These are phyloP conservation scores for Pythium coloratum DNA, from an alignment of 352 stramenopile genomes.

Conservation along the genomic window DNA sequence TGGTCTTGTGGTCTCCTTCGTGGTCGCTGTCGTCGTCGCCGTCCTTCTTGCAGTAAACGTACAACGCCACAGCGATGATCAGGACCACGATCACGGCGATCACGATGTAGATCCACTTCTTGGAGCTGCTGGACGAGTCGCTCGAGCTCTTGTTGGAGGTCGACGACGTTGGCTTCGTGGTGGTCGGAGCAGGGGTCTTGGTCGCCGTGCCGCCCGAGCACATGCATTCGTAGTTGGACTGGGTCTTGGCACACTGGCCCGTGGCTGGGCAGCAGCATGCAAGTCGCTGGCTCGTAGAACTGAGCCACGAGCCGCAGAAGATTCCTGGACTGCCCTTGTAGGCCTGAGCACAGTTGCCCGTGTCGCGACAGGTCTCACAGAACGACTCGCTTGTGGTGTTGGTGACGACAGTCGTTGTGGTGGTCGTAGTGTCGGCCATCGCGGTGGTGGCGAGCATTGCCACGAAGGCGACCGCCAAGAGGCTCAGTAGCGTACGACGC, in stretches of 20 bases:
- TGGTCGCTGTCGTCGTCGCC: not conserved
- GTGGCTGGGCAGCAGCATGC: constrained; percentile 30
- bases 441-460: not conserved
- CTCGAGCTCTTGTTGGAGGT: not conserved
- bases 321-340: constrained; percentile 23
- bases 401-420: too few species aligned
- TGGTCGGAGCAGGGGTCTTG: not conserved
- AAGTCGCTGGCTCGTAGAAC: constrained; percentile 13
- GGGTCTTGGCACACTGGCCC: constrained; percentile 13
- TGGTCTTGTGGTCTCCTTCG: not conserved
- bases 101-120: too few species aligned
- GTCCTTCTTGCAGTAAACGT: too few species aligned
- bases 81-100: too few species aligned
- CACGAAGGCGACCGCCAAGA: not conserved
- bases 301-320: constrained; percentile 30
- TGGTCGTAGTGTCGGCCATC: not conserved
- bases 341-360: constrained; percentile 22
- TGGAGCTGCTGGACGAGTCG: not conserved
- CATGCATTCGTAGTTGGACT: constrained; percentile 25
- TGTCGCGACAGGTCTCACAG: constrained; percentile 27
- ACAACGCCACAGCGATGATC: too few species aligned
- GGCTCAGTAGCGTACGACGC: too few species aligned
- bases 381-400: constrained; percentile 10
- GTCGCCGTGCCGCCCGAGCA: constrained; percentile 11
- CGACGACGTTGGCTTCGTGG: not conserved